Percentiles rank a stretch among this genome's conserved stretches.
These are phyloP conservation scores for Coemansia furcata DNA, from an alignment of 192 early-diverging fungal genomes.

Conservation along the genomic window DNA sequence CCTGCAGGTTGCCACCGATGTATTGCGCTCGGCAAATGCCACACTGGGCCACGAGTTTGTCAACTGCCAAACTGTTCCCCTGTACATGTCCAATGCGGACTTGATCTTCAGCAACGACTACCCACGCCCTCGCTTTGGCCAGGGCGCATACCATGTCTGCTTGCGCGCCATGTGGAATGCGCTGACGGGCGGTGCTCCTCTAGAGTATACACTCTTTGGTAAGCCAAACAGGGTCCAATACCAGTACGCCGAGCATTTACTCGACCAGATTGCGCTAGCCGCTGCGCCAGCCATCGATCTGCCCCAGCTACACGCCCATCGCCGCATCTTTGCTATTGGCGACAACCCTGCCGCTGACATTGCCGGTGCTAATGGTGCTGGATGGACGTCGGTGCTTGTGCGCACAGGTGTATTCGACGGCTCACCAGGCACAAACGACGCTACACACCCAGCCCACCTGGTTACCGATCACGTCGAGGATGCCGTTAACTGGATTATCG, in stretches of 20 bases:
- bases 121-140: constrained; percentile 72
- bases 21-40: constrained; percentile 62
- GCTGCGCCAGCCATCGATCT: constrained; percentile 13
- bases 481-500: constrained; percentile 57
- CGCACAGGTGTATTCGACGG: constrained; percentile 68
- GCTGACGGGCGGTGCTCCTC: constrained; percentile 26
- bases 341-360: constrained; percentile 74
- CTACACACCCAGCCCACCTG: constrained; percentile 53
- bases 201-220: constrained; percentile 73
- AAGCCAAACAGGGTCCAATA: constrained; percentile 83
- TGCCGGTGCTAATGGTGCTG: constrained; percentile 68
- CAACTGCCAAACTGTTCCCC: constrained; percentile 58
- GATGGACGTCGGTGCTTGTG: constrained; percentile 72
- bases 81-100: constrained; percentile 79
- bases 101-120: constrained; percentile 84
- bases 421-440: constrained; percentile 49
- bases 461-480: constrained; percentile 66
- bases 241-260: constrained; percentile 58
- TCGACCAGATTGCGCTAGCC: constrained; percentile 37
- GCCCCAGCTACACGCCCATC: constrained; percentile 1
- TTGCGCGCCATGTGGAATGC: constrained; percentile 68
- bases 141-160: constrained; percentile 75
- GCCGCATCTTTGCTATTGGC: constrained; percentile 59
- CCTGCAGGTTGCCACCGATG: constrained; percentile 75
- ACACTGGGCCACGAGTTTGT: constrained; percentile 55